These are phyloP conservation scores for Diplosphaera chodatii DNA, from an alignment of 139 green algal species.

Conservation along the genomic window DNA sequence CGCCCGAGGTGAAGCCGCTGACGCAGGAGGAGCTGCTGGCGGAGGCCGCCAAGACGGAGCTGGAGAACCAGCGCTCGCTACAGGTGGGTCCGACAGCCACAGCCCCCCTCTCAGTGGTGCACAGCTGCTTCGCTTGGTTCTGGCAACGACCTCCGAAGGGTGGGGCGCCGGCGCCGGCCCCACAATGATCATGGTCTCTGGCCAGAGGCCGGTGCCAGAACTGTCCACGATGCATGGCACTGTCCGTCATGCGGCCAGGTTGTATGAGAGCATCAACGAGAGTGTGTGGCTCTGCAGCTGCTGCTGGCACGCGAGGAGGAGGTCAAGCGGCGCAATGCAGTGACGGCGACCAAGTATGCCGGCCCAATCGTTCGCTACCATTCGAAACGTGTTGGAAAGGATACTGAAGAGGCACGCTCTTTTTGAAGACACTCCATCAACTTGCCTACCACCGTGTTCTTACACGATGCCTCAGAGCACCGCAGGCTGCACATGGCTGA, in stretches of 20 bases:
- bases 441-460: no score
- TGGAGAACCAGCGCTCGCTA: conserved; percentile 68
- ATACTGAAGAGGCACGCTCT: conserved; percentile 12
- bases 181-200: no score
- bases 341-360: conserved; percentile 39
- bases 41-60: conserved; percentile 78
- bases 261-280: no score
- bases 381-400: conserved; percentile 11
- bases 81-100: conserved; percentile 22
- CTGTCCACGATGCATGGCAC: no score
- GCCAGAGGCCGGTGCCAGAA: no score
- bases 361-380: conserved; percentile 50
- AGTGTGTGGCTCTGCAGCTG: conserved; percentile 1
- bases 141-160: background rate
- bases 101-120: no score
- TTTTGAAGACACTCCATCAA: background rate
- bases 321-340: conserved; percentile 39
- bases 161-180: no score
- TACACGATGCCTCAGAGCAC: background rate
- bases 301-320: conserved; percentile 56
- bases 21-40: conserved; percentile 81
- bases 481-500: background rate
- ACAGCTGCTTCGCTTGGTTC: background rate
- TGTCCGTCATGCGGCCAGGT: no score
- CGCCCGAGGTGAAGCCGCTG: conserved; percentile 14